Base-by-base conservation (phyloP, 169 alveolate genomes). In the Plasmodium sp. region DNA sequence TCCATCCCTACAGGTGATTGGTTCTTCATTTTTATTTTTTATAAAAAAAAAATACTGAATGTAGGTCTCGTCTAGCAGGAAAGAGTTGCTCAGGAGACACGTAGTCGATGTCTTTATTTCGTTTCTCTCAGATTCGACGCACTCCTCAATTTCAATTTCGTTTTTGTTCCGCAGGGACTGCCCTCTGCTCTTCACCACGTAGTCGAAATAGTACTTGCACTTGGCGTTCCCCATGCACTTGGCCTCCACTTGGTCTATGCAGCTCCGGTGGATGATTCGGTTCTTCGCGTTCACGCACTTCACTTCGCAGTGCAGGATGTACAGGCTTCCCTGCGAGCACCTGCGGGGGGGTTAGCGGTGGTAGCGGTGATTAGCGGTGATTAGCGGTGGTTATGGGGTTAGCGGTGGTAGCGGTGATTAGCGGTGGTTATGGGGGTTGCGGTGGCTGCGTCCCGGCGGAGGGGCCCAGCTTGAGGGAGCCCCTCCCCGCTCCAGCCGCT, bases 21-120 rank as follows among this genome's bases (percentile, higher is more conserved):
- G 84, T 31, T 86, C 93, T 18, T 54, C 58, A 86, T 86, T 86
- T 22, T 86, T 86, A 56, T 86, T 86, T 12, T 86, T 86, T 18
- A 86, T 36, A 34, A 86, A 54, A 77, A 86, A 86, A 27, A 51
- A 75, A 86, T 86, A 86, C 10, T 75, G 79, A 51, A 75, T 27
- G 22, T 31, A 31, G 58, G 10, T 18, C 18, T 86, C 85, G 12
- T 86, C 93, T n/a, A 86, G 41, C 4, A 54, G 5, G 36, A 86
- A 86, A 1, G 82, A 75, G n/a, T 22, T 31, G 18, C 85, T 75
- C 45, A 86, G 36, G 7, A 75, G 43, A 56, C 93, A 86, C 3
- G 93, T 86, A 0, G 85, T 75, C 2, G 93, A 75, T 9, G 82
- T 86, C 39, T 86, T 86, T 1, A 86, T 45, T 22, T 71, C 84